These are phyloP conservation scores for Phytopythium delawarense DNA, from an alignment of 352 stramenopile genomes.

Conservation along the genomic window DNA sequence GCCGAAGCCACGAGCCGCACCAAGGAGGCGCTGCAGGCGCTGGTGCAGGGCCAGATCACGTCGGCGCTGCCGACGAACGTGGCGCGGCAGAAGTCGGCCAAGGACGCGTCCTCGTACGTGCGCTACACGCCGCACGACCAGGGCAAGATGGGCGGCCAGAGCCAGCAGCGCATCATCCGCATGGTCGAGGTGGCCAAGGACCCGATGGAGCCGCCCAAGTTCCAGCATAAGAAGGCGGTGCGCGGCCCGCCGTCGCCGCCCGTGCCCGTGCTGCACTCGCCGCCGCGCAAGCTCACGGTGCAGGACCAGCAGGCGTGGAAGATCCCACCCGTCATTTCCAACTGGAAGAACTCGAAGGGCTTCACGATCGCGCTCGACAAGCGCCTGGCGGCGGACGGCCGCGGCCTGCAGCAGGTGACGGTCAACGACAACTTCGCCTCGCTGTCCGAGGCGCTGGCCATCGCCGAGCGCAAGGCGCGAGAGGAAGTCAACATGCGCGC, in stretches of 20 bases:
- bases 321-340: slow-evolving; percentile 98
- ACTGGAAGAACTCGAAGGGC: slow-evolving; percentile 99
- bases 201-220: slow-evolving; percentile 99
- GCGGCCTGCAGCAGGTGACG: slow-evolving; percentile 92
- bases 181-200: slow-evolving; percentile 99
- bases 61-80: slow-evolving; percentile 72
- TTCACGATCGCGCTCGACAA: slow-evolving; percentile 99
- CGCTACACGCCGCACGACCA: slow-evolving; percentile 85
- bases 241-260: slow-evolving; percentile 83
- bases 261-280: slow-evolving; percentile 92
- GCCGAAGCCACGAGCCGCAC: slow-evolving; percentile 66
- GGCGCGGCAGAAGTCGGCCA: slow-evolving; percentile 88
- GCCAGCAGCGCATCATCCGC: slow-evolving; percentile 95
- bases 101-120: slow-evolving; percentile 80
- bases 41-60: slow-evolving; percentile 92
- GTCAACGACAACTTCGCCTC: slow-evolving; percentile 99
- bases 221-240: slow-evolving; percentile 98
- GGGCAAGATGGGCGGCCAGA: slow-evolving; percentile 43
- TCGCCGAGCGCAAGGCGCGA: slow-evolving; percentile 95
- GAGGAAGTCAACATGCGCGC: slow-evolving; percentile 97
- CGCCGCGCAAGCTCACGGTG: slow-evolving; percentile 89
- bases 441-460: slow-evolving; percentile 95
- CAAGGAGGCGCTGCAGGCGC: slow-evolving; percentile 81
- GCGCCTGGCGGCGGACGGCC: slow-evolving; percentile 96
- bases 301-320: slow-evolving; percentile 97